Percentiles rank a stretch among this genome's conserved stretches.
These are phyloP conservation scores for Phoenix dactylifera DNA, from an alignment of 176 grass and related monocot genomes.

Conservation along the genomic window DNA sequence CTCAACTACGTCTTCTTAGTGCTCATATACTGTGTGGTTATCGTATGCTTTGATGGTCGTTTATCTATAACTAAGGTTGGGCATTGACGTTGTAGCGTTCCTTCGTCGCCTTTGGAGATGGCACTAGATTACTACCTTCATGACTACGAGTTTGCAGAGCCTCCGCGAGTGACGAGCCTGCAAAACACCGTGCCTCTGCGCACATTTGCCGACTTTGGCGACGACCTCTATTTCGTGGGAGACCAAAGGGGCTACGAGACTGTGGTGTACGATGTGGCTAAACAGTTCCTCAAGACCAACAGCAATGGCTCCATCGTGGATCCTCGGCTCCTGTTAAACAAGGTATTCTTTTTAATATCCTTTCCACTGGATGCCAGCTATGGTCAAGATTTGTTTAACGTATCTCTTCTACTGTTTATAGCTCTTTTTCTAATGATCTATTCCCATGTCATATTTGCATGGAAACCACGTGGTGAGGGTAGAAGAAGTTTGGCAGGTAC, in stretches of 20 bases:
- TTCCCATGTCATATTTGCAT: no score
- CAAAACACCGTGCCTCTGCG: conserved; percentile 40
- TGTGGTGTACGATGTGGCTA: conserved; percentile 35
- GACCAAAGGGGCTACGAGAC: conserved; percentile 47
- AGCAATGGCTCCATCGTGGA: conserved; percentile 30
- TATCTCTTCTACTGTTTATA: no score
- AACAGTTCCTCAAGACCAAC: conserved; percentile 31
- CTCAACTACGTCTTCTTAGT: no score
- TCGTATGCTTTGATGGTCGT: no score
- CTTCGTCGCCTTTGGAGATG: conserved; percentile 44
- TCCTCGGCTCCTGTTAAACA: conserved; percentile 24
- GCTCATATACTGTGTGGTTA: no score
- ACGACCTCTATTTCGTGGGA: conserved; percentile 44
- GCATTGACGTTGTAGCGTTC: conserved; percentile 10
- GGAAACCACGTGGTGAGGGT: no score
- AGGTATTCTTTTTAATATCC: conserved; percentile 9
- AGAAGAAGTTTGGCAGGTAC: no score
- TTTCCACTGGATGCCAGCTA: no score
- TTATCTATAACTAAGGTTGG: no score
- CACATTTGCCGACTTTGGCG: conserved; percentile 35
- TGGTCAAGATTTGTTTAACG: no score
- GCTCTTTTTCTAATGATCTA: no score
- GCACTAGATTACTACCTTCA: conserved; percentile 45
- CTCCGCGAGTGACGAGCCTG: conserved; percentile 46
- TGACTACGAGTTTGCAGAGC: conserved; percentile 59